Conservation (phyloP, 1,284 basidiomycete genomes). For the Sparassis latifolia region DNA sequence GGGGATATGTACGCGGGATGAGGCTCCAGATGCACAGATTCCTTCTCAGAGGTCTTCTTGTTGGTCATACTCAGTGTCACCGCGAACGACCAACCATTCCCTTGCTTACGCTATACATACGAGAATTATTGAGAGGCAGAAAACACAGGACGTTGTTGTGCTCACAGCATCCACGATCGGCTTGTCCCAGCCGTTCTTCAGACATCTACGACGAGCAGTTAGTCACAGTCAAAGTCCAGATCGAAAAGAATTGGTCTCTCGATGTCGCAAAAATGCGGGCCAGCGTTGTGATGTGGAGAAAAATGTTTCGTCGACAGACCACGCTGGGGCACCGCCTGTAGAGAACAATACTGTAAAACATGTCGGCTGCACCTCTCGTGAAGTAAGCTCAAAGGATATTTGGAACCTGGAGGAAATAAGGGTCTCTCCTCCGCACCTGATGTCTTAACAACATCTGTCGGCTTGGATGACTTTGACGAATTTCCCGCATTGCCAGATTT, state of each 20-base stretch:
- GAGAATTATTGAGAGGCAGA: slow-evolving; percentile 9
- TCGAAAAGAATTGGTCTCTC: background rate
- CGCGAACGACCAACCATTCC: slow-evolving; percentile 51
- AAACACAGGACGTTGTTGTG: slow-evolving; percentile 3
- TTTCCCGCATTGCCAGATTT: slow-evolving; percentile 85
- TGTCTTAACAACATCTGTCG: slow-evolving; percentile 6
- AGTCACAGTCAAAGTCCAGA: background rate
- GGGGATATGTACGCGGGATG: slow-evolving; percentile 59
- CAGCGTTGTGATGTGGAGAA: background rate
- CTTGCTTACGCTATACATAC: slow-evolving; percentile 36
- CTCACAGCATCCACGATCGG: slow-evolving; percentile 68
- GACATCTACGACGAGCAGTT: slow-evolving; percentile 46
- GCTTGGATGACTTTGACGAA: slow-evolving; percentile 53
- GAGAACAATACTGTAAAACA: too few relatives aligned
- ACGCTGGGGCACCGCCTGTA: too few relatives aligned
- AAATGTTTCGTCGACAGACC: background rate
- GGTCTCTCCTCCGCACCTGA: slow-evolving; percentile 35
- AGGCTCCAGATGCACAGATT: slow-evolving; percentile 69
- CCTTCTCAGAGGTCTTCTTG: slow-evolving; percentile 64
- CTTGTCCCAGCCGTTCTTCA: slow-evolving; percentile 83
- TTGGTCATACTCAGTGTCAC: slow-evolving; percentile 60
- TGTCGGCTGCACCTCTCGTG: slow-evolving; percentile 54
- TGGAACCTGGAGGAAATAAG: slow-evolving; percentile 77
- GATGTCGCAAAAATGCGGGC: background rate
- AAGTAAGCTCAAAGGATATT: slow-evolving; percentile 71